Evolutionary conservation across 2,329 filamentous ascomycete species (phyloP), one percentile per base, ranked within the genome.

Genomic region (Aspergillus costaricaensis): DNA sequence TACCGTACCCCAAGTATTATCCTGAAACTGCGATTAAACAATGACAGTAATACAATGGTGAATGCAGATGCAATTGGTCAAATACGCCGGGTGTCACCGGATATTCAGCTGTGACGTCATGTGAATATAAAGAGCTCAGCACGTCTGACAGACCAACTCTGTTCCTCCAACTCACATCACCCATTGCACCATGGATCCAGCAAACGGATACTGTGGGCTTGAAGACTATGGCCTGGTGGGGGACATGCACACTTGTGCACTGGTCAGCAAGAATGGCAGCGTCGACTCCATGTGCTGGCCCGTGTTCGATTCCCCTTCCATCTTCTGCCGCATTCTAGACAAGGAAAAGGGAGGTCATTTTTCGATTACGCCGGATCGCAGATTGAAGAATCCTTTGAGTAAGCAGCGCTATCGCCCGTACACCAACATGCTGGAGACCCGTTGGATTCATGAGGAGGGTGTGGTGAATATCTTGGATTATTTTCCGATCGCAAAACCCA

Each of bases 261-360:
- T 91, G n/a, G 83, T 91, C 21, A 89, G 88, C 65, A 89, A 90
- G 70, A 86, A 89, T 69, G 89, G 89, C 23, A 89, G 88, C 65
- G 76, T 92, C 59, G 90, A 91, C 71, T 91, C 87, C 67, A 90
- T 92, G 88, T 92, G 89, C 74, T 92, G 89, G 90, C 90, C 89
- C 3, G 86, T 91, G 66, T 92, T 92, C 71, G 90, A 92, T 74
- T 91, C 89, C 5, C 89, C 90, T 0, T 88, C 88, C 0, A 77
- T 92, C 53, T 92, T 92, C 72, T 91, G 88, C 70, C 85, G 89
- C 43, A 81, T 92, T 15, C 77, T 92, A 2, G 90, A 92, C 75
- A 88, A 90, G 70, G 79, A 89, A 67, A 91, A 89, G 70, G 90
- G 90, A 23, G 90, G 90, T 0, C 85, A 88, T 72, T 92, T 91